Percentiles rank a stretch among this genome's conserved stretches.
These are phyloP conservation scores for Castanea mollissima DNA, from an alignment of 306 rosid species.

Conservation along the genomic window DNA sequence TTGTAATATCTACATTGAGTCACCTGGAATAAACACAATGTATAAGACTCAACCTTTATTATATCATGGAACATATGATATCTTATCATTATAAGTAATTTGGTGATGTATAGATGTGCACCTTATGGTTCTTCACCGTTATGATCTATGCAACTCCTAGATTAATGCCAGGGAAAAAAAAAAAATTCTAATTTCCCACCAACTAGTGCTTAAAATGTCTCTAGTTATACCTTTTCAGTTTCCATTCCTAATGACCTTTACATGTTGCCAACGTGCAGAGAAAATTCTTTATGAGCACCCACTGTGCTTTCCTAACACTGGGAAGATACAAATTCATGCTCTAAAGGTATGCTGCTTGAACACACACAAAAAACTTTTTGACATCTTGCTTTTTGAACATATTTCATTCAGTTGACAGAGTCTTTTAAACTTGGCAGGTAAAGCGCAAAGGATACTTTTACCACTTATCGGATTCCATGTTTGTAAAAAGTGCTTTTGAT, in stretches of 20 bases:
- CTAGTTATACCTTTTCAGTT: background rate
- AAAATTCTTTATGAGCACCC: slow-evolving; percentile 42
- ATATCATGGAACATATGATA: no score
- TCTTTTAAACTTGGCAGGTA: slow-evolving; percentile 31
- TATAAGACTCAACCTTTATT: no score
- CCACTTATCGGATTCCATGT: slow-evolving; percentile 40
- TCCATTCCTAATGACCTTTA: slow-evolving; percentile 1
- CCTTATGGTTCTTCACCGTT: background rate
- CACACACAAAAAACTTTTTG: background rate
- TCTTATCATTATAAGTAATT: background rate
- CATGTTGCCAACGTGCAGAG: slow-evolving; percentile 17
- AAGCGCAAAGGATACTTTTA: slow-evolving; percentile 33
- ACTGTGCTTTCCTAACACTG: slow-evolving; percentile 30
- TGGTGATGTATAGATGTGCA: background rate
- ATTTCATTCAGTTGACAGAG: background rate
- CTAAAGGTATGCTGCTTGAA: slow-evolving; percentile 31
- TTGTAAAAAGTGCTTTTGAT: slow-evolving; percentile 28
- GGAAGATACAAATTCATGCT: slow-evolving; percentile 30
- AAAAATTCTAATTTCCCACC: background rate
- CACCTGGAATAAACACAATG: no score
- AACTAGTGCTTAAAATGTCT: background rate
- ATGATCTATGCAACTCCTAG: background rate
- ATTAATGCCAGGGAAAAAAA: background rate
- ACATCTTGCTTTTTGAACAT: background rate
- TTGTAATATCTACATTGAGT: no score